phyloP scores from a whole-genome alignment of 2,329 filamentous ascomycete genomes.

The Fusarium proliferatum region DNA sequence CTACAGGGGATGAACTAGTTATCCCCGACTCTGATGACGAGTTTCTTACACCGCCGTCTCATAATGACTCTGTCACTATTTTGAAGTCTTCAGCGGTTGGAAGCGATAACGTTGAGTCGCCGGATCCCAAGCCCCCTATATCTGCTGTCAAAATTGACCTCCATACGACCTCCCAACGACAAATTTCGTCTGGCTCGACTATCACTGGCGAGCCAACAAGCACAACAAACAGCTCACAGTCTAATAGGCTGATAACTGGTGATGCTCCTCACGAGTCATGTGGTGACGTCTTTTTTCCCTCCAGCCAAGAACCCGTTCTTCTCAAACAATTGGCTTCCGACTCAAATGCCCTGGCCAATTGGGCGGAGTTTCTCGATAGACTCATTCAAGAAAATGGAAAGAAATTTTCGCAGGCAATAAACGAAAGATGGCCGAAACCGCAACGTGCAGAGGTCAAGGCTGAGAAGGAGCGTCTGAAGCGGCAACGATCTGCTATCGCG shows the following conservation, averaged over 20 bases:
- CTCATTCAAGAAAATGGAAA: slow-evolving; percentile 60
- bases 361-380: slow-evolving; percentile 53
- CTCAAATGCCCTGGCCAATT: slow-evolving; percentile 49
- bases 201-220: neutral
- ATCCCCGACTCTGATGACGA: slow-evolving; percentile 70
- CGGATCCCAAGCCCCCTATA: neutral
- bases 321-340: slow-evolving; percentile 48
- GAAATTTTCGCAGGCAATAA: slow-evolving; percentile 60
- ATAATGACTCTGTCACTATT: slow-evolving; percentile 32
- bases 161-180: slow-evolving; percentile 22
- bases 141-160: slow-evolving; percentile 1
- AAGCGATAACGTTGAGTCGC: neutral
- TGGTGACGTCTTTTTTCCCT: neutral
- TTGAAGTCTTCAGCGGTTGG: slow-evolving; percentile 5
- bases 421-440: slow-evolving; percentile 58
- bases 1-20: slow-evolving; percentile 49
- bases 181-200: slow-evolving; percentile 23
- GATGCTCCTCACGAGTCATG: slow-evolving; percentile 1
- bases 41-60: slow-evolving; percentile 53
- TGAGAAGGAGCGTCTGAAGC: slow-evolving; percentile 60
- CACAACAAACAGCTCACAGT: slow-evolving; percentile 17
- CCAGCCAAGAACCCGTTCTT: slow-evolving; percentile 29
- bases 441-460: slow-evolving; percentile 60
- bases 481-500: slow-evolving; percentile 58
- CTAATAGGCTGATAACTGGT: slow-evolving; percentile 6